phyloP scores from a whole-genome alignment of 805 yeast species.

The Komagataella phaffii region DNA sequence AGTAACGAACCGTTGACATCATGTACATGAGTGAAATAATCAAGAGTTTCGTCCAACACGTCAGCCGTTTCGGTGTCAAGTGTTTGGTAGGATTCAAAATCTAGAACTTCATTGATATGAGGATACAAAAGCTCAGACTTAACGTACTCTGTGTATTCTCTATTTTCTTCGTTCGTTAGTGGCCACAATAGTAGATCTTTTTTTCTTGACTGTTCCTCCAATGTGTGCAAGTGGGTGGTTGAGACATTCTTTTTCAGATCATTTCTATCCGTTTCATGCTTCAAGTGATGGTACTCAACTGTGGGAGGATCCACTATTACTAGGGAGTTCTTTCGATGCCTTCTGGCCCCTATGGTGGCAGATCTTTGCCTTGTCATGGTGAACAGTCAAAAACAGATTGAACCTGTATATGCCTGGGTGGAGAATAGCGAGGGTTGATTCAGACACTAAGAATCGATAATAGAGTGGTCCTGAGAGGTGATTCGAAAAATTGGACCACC shows the following conservation, averaged over 20 bases:
- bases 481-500: neutral
- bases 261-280: neutral
- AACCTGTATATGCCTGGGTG: neutral
- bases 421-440: neutral
- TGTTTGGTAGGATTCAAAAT: neutral
- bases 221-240: neutral
- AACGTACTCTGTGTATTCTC: neutral
- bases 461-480: neutral
- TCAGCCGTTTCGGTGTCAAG: neutral
- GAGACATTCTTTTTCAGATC: neutral
- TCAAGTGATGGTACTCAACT: neutral
- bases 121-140: neutral
- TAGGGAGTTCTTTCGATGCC: neutral
- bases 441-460: neutral
- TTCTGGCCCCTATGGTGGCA: neutral
- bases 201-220: neutral
- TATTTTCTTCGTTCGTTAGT: neutral
- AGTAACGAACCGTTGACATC: slow-evolving; percentile 17
- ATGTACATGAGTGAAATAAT: neutral
- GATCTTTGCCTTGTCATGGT: neutral
- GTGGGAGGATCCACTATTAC: neutral
- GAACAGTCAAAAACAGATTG: neutral
- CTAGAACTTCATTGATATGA: neutral
- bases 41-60: neutral
- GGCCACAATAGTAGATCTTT: neutral